Base-by-base conservation (phyloP, 129 eudicot species). In the Tanacetum coccineum region DNA sequence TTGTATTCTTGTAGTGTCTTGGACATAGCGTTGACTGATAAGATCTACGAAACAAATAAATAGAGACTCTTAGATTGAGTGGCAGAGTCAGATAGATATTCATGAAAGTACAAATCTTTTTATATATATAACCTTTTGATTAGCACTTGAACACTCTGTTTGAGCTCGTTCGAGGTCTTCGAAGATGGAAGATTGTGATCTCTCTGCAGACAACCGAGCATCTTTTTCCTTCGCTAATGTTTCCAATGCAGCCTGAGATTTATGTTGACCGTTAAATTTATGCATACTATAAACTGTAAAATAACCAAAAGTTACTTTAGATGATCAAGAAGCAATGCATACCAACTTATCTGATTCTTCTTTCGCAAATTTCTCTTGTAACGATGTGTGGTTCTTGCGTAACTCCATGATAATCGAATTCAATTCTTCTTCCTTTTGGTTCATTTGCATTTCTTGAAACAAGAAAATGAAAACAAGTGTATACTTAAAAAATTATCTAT, bases 301-400 rank as follows among this genome's bases (percentile, higher is more conserved):
- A 21, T 9, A 21, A 5, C 42, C 28, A 56, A 13, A 32, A 32
- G 40, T 22, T 32, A 39, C 18, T 65, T 52, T 10, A 13, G 17
- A 3, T 3, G 6, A 58, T 47, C 70, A 62, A 62, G 68, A 76
- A 17, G 26, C 26, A 11, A 51, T 28, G 12, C 80, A 0, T 87
- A 94, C 99, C 92, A 84, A 59, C 64, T 89, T 89, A 72, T 84
- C 97, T 3, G 76, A 72, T 81, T 89, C 93, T 82, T 84, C 99
- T 76, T 87, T 83, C 3, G 73, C 67, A 42, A 74, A 78, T 63
- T 80, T 94, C 59, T 89, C 95, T 65, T 89, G 93, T 61, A 89
- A 70, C 22, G 78, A 73, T 0, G 78, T 71, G 62, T 77, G 65
- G 69, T 83, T 84, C 82, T 73, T 81, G 68, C 97, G 83, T 74